A percentile compares a stretch with the other conserved stretches of the same genome.
These are phyloP conservation scores for Escovopsis sp. DNA, from an alignment of 2,329 filamentous ascomycete species.

Conservation along the genomic window DNA sequence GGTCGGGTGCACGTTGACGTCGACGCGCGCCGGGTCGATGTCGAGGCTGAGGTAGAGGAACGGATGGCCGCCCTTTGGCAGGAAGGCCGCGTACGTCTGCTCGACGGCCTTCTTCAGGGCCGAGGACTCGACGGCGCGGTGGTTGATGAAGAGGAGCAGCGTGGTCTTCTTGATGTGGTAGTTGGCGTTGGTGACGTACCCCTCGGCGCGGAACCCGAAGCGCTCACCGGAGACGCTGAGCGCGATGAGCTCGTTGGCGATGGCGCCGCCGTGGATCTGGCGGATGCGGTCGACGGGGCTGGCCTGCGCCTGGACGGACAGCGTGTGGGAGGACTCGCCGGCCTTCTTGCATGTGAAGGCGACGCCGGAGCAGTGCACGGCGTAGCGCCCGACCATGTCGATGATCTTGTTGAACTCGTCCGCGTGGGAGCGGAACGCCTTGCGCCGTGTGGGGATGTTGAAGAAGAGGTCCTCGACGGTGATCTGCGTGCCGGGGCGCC, in stretches of 20 bases:
- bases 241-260: slow-evolving; percentile 78
- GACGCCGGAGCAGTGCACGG: slow-evolving; percentile 80
- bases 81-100: slow-evolving; percentile 71
- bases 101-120: slow-evolving; percentile 82
- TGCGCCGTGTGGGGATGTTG: slow-evolving; percentile 77
- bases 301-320: slow-evolving; percentile 64
- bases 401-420: slow-evolving; percentile 98
- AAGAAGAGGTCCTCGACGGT: slow-evolving; percentile 96
- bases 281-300: slow-evolving; percentile 71
- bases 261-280: slow-evolving; percentile 69
- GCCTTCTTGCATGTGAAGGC: slow-evolving; percentile 96
- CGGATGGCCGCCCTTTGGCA: slow-evolving; percentile 88
- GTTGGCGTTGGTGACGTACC: slow-evolving; percentile 83
- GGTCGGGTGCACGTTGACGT: slow-evolving; percentile 95
- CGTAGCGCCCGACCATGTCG: slow-evolving; percentile 85
- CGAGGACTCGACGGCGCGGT: slow-evolving; percentile 81
- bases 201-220: slow-evolving; percentile 72
- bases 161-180: slow-evolving; percentile 84
- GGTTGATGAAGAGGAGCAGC: slow-evolving; percentile 88
- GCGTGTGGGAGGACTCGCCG: slow-evolving; percentile 68
- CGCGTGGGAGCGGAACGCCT: slow-evolving; percentile 78
- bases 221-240: slow-evolving; percentile 58
- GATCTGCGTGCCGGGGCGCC: slow-evolving; percentile 83
- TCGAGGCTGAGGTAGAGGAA: slow-evolving; percentile 87
- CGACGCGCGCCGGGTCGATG: slow-evolving; percentile 81